These are phyloP conservation scores for Deinandra increscens DNA, from an alignment of 129 eudicot species.

Conservation along the genomic window DNA sequence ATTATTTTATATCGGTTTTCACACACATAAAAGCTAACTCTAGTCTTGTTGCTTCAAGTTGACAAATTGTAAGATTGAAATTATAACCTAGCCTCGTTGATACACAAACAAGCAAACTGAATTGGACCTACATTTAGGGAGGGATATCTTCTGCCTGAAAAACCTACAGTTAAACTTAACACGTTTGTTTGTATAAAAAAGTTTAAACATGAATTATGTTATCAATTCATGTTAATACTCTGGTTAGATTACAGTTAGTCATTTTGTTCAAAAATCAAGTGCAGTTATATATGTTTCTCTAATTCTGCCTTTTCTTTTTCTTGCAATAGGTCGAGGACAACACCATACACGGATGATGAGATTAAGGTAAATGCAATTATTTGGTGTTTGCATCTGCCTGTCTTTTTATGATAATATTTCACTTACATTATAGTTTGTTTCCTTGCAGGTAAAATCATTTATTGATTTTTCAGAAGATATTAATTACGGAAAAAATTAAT, in stretches of 20 bases:
- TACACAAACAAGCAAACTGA: neutral
- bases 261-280: neutral
- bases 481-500: neutral
- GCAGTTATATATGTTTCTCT: neutral
- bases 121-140: too few species aligned
- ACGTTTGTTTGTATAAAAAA: too few species aligned
- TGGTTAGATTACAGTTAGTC: neutral
- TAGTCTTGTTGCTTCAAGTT: slow-evolving; percentile 3
- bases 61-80: neutral
- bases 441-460: neutral
- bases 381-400: neutral
- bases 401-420: neutral
- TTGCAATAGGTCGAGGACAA: slow-evolving; percentile 53
- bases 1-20: too few species aligned
- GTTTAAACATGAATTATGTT: neutral
- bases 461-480: neutral
- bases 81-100: neutral
- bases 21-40: too few species aligned
- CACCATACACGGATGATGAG: slow-evolving; percentile 76
- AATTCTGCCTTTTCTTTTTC: neutral
- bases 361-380: slow-evolving; percentile 60
- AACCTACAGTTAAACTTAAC: too few species aligned
- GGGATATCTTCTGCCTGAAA: too few species aligned
- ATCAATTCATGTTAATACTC: too few species aligned
- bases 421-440: neutral